phyloP scores from a whole-genome alignment of 2,329 filamentous ascomycete genomes.

The Didymosphaeria variabile region DNA sequence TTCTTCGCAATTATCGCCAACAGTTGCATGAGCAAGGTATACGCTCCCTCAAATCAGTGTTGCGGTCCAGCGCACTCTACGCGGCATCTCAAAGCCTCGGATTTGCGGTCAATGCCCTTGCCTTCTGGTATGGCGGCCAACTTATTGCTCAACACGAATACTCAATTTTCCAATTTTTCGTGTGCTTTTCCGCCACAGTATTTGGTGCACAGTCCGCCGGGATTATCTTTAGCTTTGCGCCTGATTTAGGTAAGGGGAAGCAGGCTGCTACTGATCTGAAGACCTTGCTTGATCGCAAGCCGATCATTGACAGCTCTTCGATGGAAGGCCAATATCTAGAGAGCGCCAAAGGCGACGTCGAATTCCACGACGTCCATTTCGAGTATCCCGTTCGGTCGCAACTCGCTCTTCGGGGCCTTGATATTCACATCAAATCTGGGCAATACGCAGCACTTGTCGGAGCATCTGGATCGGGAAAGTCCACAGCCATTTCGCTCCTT shows the following conservation, averaged over 20 bases:
- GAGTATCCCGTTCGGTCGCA: constrained; percentile 93
- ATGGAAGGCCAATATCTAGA: constrained; percentile 51
- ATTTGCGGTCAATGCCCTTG: constrained; percentile 15
- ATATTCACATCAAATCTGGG: constrained; percentile 16
- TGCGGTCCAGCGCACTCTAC: constrained; percentile 78
- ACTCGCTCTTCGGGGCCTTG: constrained; percentile 70
- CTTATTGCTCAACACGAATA: constrained; percentile 54
- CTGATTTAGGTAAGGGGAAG: constrained; percentile 86
- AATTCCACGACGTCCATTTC: constrained; percentile 81
- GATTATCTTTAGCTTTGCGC: constrained; percentile 87
- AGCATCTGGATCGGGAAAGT: constrained; percentile 68
- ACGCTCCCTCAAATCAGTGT: constrained; percentile 72
- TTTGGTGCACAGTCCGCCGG: constrained; percentile 91
- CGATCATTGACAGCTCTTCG: constrained; percentile 49
- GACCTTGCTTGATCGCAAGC: background rate
- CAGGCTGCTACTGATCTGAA: background rate
- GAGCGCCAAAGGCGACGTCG: constrained; percentile 54
- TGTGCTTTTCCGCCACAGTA: constrained; percentile 72
- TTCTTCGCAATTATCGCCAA: constrained; percentile 72
- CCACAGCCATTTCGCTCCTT: constrained; percentile 68
- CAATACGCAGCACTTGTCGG: constrained; percentile 26
- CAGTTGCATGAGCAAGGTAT: constrained; percentile 63
- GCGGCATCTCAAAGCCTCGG: constrained; percentile 82
- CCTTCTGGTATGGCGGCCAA: constrained; percentile 29
- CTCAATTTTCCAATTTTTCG: constrained; percentile 84